Evolutionary conservation across 2,329 filamentous ascomycete species (phyloP), one percentile per base, ranked within the genome.

Genomic region (Colletotrichum spaethianum): DNA sequence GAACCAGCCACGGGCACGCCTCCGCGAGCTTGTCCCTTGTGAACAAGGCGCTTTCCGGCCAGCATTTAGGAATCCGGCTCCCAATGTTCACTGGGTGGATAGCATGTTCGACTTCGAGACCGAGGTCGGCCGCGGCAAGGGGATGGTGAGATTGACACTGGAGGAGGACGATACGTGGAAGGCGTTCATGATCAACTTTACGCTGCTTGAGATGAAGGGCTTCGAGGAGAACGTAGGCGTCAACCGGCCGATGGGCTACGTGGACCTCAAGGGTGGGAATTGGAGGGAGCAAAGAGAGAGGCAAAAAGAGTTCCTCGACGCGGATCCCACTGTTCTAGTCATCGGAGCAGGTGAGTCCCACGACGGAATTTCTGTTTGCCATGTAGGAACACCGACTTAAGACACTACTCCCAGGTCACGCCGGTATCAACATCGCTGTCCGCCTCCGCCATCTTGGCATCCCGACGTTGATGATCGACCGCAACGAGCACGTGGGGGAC

Each of bases 141-240:
- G 75, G 7, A 60, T 75, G 12, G 68, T 72, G n/a, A 61, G 75
- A 9, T 48, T 77, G 26, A 63, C 63, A 4, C 23, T 67, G 14
- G 68, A 70, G 33, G 64, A 73, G 14, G 68, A 63, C 11, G 57
- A 42, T 9, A 44, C 70, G 2, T 93, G 90, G 91, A 91, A 90
- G 77, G 87, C 90, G 0, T 92, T 89, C 73, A 91, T 90, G 1
- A 75, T 93, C 0, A 93, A 90, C 76, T 93, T 92, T 0, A 83
- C 85, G 0, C 81, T 94, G 6, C 77, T 84, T 1, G 85, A 88
- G 46, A 74, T 94, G 6, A 87, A 83, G 4, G 88, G 86, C 0
- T 80, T 86, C 62, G 87, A 90, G 70, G 89, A 93, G 77, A 73
- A 75, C 0, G 77, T 84, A 1, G 83, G 85, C 1, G 76, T 76